Base-by-base conservation (phyloP, 2,329 filamentous ascomycete species). In the Stagonosporopsis cucurbitacearum region DNA sequence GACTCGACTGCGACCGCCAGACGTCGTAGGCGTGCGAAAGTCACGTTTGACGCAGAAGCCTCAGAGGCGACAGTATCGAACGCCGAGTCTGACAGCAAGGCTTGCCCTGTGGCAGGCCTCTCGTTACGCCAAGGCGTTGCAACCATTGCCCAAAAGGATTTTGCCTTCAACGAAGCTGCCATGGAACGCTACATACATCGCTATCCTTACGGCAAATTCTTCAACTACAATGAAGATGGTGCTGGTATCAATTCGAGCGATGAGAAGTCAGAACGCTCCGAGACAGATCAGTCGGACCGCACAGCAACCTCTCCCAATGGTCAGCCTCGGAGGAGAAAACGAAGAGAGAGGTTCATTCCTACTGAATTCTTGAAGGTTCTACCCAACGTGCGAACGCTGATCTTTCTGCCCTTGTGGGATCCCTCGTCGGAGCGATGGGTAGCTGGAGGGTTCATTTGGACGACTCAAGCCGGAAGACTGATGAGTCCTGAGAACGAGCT, bases 351-450 rank as follows among this genome's bases (percentile, higher is more conserved):
- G 12, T 72, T 74, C 26, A 65, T 73, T 12, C 72, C 71, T 0
- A 70, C 60, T 3, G 71, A 74, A 39, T 67, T 74, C 20, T 48
- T 73, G 11, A 66, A 65, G 28, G 65, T 71, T 11, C 53, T 75
- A 25, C 73, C 72, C 4, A 69, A 66, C 41, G 73, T 74, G 2
- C 60, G 72, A 30, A 75, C 69, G 42, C 57, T 76, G 12, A 69
- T 75, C 4, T 74, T 76, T 41, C 55, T 76, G 20, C 75, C 75
- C 2, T 47, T 77, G 6, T 76, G 72, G 68, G 72, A 77, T 46
- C 73, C 68, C 6, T 63, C 64, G 0, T 65, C 66, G 1, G 70
- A 73, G 26, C 57, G 69, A 37, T 76, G 72, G 66, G 66, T 69
- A 8, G 69, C 71, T 2, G 71, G 66, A 43, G 66, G 63, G 17